phyloP scores from a whole-genome alignment of 495 filamentous ascomycete species.

The Annulohypoxylon stygium region DNA sequence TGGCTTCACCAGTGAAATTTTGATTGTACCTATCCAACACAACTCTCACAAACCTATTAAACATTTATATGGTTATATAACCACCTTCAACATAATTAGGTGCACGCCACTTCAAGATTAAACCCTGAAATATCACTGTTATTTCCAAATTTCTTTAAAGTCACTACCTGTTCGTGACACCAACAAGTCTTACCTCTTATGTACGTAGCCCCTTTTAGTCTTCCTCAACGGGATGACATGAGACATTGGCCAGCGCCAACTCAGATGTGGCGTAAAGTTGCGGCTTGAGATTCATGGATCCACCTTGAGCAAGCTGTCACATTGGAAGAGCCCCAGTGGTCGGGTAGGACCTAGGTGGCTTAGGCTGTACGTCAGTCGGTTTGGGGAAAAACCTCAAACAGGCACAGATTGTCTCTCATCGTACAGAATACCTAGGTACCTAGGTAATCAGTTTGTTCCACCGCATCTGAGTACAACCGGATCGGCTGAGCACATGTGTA shows the following conservation, averaged over 20 bases:
- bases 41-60: too few relatives aligned
- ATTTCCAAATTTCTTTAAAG: not conserved
- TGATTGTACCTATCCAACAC: too few relatives aligned
- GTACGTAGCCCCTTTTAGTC: not conserved
- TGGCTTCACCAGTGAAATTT: too few relatives aligned
- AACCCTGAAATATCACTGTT: not conserved
- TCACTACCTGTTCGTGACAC: not conserved
- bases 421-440: constrained; percentile 18
- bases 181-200: not conserved
- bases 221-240: constrained; percentile 2
- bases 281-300: constrained; percentile 18
- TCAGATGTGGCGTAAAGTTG: constrained; percentile 23
- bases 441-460: constrained; percentile 47
- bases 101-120: not conserved
- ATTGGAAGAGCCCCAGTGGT: constrained; percentile 10
- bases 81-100: too few relatives aligned
- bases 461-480: constrained; percentile 48
- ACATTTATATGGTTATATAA: too few relatives aligned
- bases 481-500: constrained; percentile 50
- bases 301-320: constrained; percentile 3
- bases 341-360: constrained; percentile 29
- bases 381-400: constrained; percentile 46
- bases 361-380: constrained; percentile 36
- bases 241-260: not conserved
- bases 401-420: constrained; percentile 47